Base-by-base conservation (phyloP, 805 yeast genomes). In the Saccharomycopsis oosterbeekiorum region DNA sequence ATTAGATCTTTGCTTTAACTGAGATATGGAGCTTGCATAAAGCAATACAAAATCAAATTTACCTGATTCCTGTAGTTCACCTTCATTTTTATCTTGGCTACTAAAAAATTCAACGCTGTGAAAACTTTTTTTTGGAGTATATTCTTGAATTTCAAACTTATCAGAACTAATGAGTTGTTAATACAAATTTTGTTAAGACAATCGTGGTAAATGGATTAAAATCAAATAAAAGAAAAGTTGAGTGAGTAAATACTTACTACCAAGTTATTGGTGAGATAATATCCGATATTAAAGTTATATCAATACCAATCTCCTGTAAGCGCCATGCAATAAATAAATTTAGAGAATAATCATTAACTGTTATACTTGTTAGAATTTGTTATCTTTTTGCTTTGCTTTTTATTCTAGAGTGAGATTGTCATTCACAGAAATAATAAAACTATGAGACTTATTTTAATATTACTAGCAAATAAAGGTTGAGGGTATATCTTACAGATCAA, bases 321-420 rank as follows among this genome's bases (percentile, higher is more conserved):
- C 57, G 53, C 59, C 59, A 61, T 11, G 62, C 51, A 24, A 58
- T 9, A 41, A 43, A 56, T 36, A 50, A 36, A 37, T 61, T 61
- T 19, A 59, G 19, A 8, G 59, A 59, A 24, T 21, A 37, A 29
- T 61, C 64, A 53, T 61, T 57, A 14, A 60, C 63, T 60, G 24
- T 51, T 21, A 21, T 10, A 21, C 29, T 21, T 21, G 53, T 47
- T 47, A 47, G 53, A 24, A 47, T 12, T 8, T 47, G n/a, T 21
- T 47, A 11, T 47, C 2, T 21, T 15, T 47, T 19, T 21, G 14
- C n/a, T 21, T 47, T 21, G 10, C 8, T 17, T 21, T 21, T 53
- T 19, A 14, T 17, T 14, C 4, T 4, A 12, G 15, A 37, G 41
- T 37, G 41, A 37, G 15, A 12, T 10, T 37, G 15, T 12, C 4